A percentile compares a stretch with the other conserved stretches of the same genome.
These are phyloP conservation scores for Pseudonectria foliicola DNA, from an alignment of 2,329 filamentous ascomycete species.

Conservation along the genomic window DNA sequence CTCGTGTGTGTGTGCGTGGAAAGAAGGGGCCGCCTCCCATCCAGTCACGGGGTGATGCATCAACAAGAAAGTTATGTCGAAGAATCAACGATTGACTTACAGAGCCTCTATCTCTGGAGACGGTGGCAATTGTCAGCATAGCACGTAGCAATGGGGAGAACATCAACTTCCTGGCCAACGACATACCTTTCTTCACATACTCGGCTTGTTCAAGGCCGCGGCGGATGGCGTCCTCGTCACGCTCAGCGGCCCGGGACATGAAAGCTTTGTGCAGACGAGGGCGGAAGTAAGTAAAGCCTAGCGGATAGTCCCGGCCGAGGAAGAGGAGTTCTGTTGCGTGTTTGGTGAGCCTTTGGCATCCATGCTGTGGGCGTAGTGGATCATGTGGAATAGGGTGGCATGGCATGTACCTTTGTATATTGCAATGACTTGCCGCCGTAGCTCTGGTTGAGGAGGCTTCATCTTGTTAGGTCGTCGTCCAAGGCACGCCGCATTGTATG, in stretches of 20 bases:
- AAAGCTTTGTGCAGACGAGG: slow-evolving; percentile 80
- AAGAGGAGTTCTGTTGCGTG: slow-evolving; percentile 64
- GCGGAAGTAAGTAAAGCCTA: slow-evolving; percentile 75
- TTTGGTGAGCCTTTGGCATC: not conserved
- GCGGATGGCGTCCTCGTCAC: slow-evolving; percentile 67
- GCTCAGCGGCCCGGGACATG: slow-evolving; percentile 61
- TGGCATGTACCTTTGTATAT: slow-evolving; percentile 71
- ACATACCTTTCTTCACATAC: slow-evolving; percentile 83
- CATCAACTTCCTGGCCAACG: not conserved
- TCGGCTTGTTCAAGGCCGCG: slow-evolving; percentile 70
- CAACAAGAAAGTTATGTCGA: too few relatives aligned
- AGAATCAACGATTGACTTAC: slow-evolving; percentile 47
- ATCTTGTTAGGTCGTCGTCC: slow-evolving; percentile 10
- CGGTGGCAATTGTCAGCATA: slow-evolving; percentile 1
- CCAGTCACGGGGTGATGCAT: too few relatives aligned
- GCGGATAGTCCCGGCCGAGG: slow-evolving; percentile 78
- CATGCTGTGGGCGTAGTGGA: not conserved
- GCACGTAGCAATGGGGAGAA: slow-evolving; percentile 6
- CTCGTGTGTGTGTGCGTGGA: too few relatives aligned
- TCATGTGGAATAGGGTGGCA: not conserved
- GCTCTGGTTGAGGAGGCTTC: slow-evolving; percentile 39
- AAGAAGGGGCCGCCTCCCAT: too few relatives aligned
- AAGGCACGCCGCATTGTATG: not conserved
- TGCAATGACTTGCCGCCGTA: slow-evolving; percentile 72
- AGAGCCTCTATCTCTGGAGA: slow-evolving; percentile 76